phyloP scores from a whole-genome alignment of 2,329 filamentous ascomycete species.

The Botryotinia convoluta region DNA sequence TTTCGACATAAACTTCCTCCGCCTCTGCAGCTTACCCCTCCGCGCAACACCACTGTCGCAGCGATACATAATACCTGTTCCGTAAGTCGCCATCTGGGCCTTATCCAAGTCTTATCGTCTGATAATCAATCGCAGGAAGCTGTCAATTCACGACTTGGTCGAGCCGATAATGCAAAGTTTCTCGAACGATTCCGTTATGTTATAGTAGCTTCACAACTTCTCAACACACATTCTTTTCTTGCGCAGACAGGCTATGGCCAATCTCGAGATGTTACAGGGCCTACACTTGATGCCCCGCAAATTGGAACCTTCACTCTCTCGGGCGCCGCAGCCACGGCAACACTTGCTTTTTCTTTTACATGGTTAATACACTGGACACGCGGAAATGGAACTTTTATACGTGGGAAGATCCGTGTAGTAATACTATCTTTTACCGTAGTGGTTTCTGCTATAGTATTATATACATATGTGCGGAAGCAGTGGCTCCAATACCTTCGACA shows the following conservation, averaged over 20 bases:
- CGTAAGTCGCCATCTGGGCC: slow-evolving; percentile 41
- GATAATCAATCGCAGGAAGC: slow-evolving; percentile 52
- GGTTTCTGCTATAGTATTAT: slow-evolving; percentile 57
- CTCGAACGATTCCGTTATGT: slow-evolving; percentile 92
- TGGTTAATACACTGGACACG: slow-evolving; percentile 72
- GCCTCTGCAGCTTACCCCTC: slow-evolving; percentile 46
- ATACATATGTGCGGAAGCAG: slow-evolving; percentile 72
- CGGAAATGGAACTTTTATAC: slow-evolving; percentile 48
- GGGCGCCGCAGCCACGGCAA: slow-evolving; percentile 64
- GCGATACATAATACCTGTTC: slow-evolving; percentile 51
- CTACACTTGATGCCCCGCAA: slow-evolving; percentile 29
- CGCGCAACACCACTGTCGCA: slow-evolving; percentile 43
- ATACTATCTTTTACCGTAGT: slow-evolving; percentile 47
- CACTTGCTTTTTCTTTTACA: slow-evolving; percentile 52
- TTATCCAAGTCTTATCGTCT: slow-evolving; percentile 7
- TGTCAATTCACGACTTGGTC: slow-evolving; percentile 69
- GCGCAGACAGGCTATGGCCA: slow-evolving; percentile 39
- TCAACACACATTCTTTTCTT: slow-evolving; percentile 65
- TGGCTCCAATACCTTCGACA: slow-evolving; percentile 77
- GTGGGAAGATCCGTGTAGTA: slow-evolving; percentile 56
- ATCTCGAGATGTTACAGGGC: slow-evolving; percentile 27
- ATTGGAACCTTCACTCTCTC: slow-evolving; percentile 53
- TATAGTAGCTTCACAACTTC: slow-evolving; percentile 84
- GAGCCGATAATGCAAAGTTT: slow-evolving; percentile 78
- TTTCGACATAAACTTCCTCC: slow-evolving; percentile 51